Conservation (phyloP, 306 rosid genomes). For the Castanospermum australe region DNA sequence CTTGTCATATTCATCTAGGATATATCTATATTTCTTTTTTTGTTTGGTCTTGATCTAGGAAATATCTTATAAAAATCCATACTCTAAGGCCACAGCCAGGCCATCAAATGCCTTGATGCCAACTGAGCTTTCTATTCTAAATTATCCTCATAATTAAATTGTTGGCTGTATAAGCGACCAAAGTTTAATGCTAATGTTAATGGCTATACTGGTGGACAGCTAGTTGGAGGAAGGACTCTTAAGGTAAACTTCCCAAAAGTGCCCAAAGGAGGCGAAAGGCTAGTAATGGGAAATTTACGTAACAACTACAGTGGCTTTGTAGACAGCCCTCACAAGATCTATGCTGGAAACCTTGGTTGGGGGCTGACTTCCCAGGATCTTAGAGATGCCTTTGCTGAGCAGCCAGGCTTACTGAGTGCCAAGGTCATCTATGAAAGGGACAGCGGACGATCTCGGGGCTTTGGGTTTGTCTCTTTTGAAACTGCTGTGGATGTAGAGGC, state of each 20-base stretch:
- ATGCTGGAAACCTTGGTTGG: conserved; percentile 90
- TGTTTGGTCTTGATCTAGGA: background rate
- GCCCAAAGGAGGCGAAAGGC: conserved; percentile 65
- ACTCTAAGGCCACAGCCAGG: background rate
- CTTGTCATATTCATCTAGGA: background rate
- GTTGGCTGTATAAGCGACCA: background rate
- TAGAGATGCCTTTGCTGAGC: conserved; percentile 59
- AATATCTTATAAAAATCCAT: background rate
- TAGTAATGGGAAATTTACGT: conserved; percentile 43
- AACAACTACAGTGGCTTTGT: conserved; percentile 50
- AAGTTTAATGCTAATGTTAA: background rate
- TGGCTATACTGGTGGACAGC: conserved; percentile 43
- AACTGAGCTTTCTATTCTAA: no score
- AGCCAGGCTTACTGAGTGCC: conserved; percentile 68
- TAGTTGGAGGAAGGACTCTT: conserved; percentile 61
- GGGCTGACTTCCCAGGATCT: conserved; percentile 63
- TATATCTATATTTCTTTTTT: background rate
- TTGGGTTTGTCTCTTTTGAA: conserved; percentile 69
- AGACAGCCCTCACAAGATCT: conserved; percentile 74
- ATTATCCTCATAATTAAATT: no score
- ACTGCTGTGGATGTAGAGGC: conserved; percentile 52
- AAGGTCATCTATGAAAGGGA: conserved; percentile 73
- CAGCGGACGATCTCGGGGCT: conserved; percentile 64
- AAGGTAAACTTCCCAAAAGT: conserved; percentile 77
- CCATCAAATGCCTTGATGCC: no score